Base-by-base conservation (phyloP, 805 yeast genomes). In the Kodamaea restingae region DNA sequence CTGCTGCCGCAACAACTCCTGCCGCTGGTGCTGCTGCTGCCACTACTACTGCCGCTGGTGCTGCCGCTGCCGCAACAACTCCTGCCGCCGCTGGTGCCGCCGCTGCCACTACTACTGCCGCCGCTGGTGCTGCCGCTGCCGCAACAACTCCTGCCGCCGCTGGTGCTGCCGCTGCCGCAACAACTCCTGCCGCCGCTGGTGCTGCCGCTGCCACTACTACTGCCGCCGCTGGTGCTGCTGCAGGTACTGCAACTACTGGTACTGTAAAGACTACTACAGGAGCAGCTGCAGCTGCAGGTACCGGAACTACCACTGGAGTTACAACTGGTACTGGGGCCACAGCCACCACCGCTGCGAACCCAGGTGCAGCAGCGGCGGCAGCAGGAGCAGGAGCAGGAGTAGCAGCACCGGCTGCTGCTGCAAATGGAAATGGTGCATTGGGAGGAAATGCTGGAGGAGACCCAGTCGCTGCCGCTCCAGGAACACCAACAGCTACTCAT, bases 201-300 rank as follows among this genome's bases (percentile, higher is more conserved):
- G 37, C 55, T 9, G 42, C 52, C 5, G 47, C 55, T 4, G 40
- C 53, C 5, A 41, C 56, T 10, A 40, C 56, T 9, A 40, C 54
- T 7, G 39, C 55, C 7, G 44, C 52, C 11, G 43, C 54, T 11
- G 42, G 48, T 11, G 46, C 50, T 17, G 45, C 49, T 15, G 41
- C 47, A 5, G 37, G 52, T 9, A 35, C 49, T 18, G 45, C 36
- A 14, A 20, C 34, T 7, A 20, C 39, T n/a, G 28, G 22, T 18
- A 32, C 22, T 8, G 22, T 5, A 20, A 20, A 20, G 22, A 20
- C 32, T 18, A 28, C 31, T 14, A 17, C 18, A 12, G 14, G 9
- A 6, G 14, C 33, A 7, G 21, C 41, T 12, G 38, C 42, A 9
- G 24, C 35, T 3, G 32, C 30, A 11, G 25, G 26, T 2, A 15